These are phyloP conservation scores for Vitis cinerea DNA, from an alignment of 164 flowering plant species.

Conservation along the genomic window DNA sequence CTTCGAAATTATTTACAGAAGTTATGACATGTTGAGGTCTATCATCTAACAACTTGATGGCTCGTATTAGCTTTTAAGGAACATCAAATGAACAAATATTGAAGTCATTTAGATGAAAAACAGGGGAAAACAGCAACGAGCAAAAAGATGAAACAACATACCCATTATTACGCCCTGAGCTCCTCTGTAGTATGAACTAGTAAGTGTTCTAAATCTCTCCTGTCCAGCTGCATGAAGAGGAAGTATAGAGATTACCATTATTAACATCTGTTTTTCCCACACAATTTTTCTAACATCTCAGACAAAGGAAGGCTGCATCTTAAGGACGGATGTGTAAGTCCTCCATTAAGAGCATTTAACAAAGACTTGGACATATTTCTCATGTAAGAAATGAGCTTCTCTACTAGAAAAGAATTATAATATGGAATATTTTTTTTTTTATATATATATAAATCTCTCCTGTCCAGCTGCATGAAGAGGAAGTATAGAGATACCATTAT, in stretches of 20 bases:
- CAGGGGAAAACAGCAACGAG: neutral
- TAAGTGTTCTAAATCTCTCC: slow-evolving; percentile 45
- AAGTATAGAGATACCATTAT: neutral
- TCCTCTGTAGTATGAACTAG: slow-evolving; percentile 53
- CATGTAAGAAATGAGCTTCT: too few relatives aligned
- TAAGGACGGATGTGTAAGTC: too few relatives aligned
- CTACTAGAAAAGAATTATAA: too few relatives aligned
- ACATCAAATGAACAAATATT: neutral
- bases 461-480: slow-evolving; percentile 63
- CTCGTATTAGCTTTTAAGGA: neutral
- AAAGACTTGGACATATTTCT: too few relatives aligned
- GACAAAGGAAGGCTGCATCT: too few relatives aligned
- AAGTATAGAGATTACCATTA: neutral
- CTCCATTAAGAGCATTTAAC: too few relatives aligned
- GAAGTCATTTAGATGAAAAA: neutral
- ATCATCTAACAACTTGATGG: neutral
- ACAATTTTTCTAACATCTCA: too few relatives aligned
- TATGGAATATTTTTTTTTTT: too few relatives aligned
- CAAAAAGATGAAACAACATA: slow-evolving; percentile 7
- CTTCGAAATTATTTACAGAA: neutral
- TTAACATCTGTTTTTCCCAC: too few relatives aligned
- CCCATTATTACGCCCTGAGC: slow-evolving; percentile 56
- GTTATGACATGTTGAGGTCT: neutral
- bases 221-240: slow-evolving; percentile 64
- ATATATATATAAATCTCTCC: slow-evolving; percentile 28